A percentile compares a stretch with the other conserved stretches of the same genome.
Evolutionary conservation across 208 protist species (phyloP).

Genomic region (Trypanosoma lewisi): DNA sequence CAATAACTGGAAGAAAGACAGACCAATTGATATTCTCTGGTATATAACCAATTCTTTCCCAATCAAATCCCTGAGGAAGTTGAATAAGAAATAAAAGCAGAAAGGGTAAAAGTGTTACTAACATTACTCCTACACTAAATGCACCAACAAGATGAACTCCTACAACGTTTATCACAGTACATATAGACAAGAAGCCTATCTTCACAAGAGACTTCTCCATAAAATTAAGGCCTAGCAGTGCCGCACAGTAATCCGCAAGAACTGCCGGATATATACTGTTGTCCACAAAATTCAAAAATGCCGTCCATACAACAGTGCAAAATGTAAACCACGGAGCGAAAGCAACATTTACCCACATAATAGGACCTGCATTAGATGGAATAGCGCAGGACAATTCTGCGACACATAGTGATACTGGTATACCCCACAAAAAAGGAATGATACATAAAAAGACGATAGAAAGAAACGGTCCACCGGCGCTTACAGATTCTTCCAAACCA

Average conservation of each 20-base stretch:
- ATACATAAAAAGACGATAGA: slow-evolving; percentile 82
- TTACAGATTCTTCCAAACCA: slow-evolving; percentile 84
- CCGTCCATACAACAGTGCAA: slow-evolving; percentile 80
- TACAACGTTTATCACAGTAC: slow-evolving; percentile 74
- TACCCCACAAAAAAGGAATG: slow-evolving; percentile 87
- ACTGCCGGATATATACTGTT: slow-evolving; percentile 89
- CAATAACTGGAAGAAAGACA: slow-evolving; percentile 82
- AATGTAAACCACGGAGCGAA: slow-evolving; percentile 84
- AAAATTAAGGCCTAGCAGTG: slow-evolving; percentile 59
- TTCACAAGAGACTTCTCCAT: slow-evolving; percentile 59
- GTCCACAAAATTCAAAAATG: slow-evolving; percentile 84
- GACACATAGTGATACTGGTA: slow-evolving; percentile 85
- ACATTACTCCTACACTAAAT: slow-evolving; percentile 81
- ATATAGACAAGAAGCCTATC: slow-evolving; percentile 61
- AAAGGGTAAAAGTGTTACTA: slow-evolving; percentile 86
- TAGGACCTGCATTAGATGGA: slow-evolving; percentile 85
- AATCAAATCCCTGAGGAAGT: slow-evolving; percentile 75
- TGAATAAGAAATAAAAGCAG: slow-evolving; percentile 85
- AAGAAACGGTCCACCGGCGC: slow-evolving; percentile 82
- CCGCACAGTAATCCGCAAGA: slow-evolving; percentile 82
- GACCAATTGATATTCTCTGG: slow-evolving; percentile 79
- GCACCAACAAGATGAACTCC: slow-evolving; percentile 70
- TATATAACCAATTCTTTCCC: slow-evolving; percentile 65
- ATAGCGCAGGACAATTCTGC: slow-evolving; percentile 86
- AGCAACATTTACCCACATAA: slow-evolving; percentile 92